Evolutionary conservation across 257 asterid genomes (phyloP).

Genomic region (Solanum habrochaites): DNA sequence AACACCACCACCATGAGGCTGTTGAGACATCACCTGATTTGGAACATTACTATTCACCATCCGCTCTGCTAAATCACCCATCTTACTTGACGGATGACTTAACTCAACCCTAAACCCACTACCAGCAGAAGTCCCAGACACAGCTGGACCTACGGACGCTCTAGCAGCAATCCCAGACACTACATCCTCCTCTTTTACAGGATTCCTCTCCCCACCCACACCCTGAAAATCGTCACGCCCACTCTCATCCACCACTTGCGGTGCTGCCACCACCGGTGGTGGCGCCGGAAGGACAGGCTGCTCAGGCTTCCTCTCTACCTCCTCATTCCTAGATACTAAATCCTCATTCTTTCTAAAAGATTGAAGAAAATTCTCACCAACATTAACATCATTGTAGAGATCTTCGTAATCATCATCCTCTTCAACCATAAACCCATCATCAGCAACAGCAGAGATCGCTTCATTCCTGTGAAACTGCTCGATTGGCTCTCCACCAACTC

Average conservation of each 20-base stretch:
- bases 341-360: conserved; percentile 49
- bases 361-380: conserved; percentile 80
- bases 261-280: neutral
- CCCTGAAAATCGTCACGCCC: conserved; percentile 8
- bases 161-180: conserved; percentile 1
- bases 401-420: conserved; percentile 90
- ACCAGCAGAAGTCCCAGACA: conserved; percentile 10
- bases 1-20: conserved; percentile 1
- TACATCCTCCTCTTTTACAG: conserved; percentile 14
- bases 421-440: conserved; percentile 62
- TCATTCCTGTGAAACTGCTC: conserved; percentile 67
- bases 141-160: conserved; percentile 14
- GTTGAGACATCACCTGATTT: conserved; percentile 9
- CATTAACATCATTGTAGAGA: conserved; percentile 89
- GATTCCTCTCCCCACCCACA: conserved; percentile 20
- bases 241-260: conserved; percentile 1
- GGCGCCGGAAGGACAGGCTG: neutral
- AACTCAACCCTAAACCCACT: conserved; percentile 27
- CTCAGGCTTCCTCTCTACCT: conserved; percentile 13
- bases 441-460: conserved; percentile 75
- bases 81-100: conserved; percentile 5
- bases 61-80: conserved; percentile 1
- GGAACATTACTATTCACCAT: conserved; percentile 5
- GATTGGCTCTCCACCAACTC: conserved; percentile 38
- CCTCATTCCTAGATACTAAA: conserved; percentile 24